Base-by-base conservation (phyloP, 2,329 filamentous ascomycete genomes). In the Apiospora rasikravindrae region DNA sequence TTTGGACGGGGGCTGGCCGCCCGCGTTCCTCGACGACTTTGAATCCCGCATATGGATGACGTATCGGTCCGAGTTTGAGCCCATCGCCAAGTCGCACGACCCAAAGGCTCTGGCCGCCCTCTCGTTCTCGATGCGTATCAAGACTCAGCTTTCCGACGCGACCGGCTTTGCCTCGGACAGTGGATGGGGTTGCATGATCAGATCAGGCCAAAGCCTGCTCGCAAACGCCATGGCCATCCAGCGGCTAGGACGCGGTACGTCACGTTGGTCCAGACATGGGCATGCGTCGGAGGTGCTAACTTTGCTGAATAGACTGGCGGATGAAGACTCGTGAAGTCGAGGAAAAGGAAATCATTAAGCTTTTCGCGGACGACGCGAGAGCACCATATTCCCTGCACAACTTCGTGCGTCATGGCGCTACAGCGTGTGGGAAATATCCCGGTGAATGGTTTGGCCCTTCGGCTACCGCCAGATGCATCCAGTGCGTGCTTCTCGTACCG, bases 381-480 rank as follows among this genome's bases (percentile, higher is more conserved):
- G 95, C 96, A 4, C 94, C 95, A 0, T 98, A 97, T 80, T 98
- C 96, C 1, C 94, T 99, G 77, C 96, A 99, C 79, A 94, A 92
- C 74, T 99, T 99, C 78, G 96, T 99, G 47, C 88, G 92, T 70
- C 93, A 98, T 77, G 96, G 96, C 24, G 95, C 95, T 33, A 87
- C 89, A 47, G 92, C 93, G 2, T 99, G 96, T 82, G 95, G 94
- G 4, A 98, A 98, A 82, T 94, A 97, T 78, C 96, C 96, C 0
- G 96, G 96, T 49, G 94, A 98, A 83, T 99, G 96, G 96, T 99
- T 99, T 83, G 96, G 96, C 0, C 96, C 96, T n/a, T 98, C 95
- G 24, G 96, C 96, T 8, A 97, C 96, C 13, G 95, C 96, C 67
- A 91, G 92, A 71, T 98, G 96, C 81, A 98, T 99, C 76, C 92